These are phyloP conservation scores for Neofusicoccum sp. DNA, from an alignment of 2,329 filamentous ascomycete genomes.

Conservation along the genomic window DNA sequence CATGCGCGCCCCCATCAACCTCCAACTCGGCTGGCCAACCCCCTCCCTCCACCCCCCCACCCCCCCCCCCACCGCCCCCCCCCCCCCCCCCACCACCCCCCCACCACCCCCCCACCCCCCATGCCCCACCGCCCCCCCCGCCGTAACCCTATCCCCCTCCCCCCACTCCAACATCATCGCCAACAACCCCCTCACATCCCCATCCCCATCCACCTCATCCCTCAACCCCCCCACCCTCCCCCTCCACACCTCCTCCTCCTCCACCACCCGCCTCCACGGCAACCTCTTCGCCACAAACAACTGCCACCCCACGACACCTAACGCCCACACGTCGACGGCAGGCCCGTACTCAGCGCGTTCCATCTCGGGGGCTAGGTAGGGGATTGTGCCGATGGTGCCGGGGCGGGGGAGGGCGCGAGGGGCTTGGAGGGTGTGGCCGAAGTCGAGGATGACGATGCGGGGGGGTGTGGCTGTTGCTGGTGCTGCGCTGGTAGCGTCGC, in stretches of 20 bases:
- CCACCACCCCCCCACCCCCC: too few relatives aligned
- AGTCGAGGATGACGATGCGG: slow-evolving; percentile 12
- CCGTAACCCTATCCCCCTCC: background rate
- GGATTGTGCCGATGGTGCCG: slow-evolving; percentile 7
- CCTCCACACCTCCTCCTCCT: background rate
- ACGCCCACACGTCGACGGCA: background rate
- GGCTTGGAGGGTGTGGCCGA: slow-evolving; percentile 4
- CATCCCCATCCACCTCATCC: background rate
- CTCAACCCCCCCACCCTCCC: background rate
- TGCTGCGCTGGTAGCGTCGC: background rate
- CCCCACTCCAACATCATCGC: slow-evolving; percentile 1
- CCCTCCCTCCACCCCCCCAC: background rate
- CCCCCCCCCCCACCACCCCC: background rate
- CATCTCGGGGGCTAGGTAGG: slow-evolving; percentile 19
- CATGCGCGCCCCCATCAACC: background rate
- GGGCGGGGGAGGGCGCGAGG: background rate
- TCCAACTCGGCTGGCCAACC: background rate
- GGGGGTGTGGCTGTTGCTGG: background rate
- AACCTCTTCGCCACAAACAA: background rate
- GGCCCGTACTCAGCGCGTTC: slow-evolving; percentile 1
- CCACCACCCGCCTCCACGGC: background rate
- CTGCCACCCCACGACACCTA: slow-evolving; percentile 6
- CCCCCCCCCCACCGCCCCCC: background rate
- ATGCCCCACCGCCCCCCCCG: background rate
- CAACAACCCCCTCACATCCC: background rate